Conservation (phyloP, 495 filamentous ascomycete species). For the Cladorrhinum samala region DNA sequence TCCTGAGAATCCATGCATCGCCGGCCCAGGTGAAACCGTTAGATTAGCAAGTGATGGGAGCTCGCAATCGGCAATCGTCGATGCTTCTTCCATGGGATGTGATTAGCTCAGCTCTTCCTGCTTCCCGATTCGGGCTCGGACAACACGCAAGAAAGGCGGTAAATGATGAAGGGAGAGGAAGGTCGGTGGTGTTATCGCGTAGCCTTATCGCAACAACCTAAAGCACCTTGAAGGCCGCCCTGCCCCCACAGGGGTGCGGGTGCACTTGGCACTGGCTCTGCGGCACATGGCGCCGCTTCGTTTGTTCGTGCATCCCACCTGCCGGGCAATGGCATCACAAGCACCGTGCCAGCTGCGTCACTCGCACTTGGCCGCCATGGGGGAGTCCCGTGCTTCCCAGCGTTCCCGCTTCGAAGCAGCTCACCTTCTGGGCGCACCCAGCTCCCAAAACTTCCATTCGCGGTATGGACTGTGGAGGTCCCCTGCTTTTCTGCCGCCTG, state of each 20-base stretch:
- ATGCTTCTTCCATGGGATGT: too few species aligned
- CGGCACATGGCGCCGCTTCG: too few species aligned
- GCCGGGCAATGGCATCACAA: conserved; percentile 24
- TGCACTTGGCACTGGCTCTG: neutral
- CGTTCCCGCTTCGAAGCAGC: conserved; percentile 1
- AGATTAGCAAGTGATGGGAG: neutral
- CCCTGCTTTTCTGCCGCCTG: conserved; percentile 20
- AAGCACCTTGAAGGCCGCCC: neutral
- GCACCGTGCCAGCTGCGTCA: conserved; percentile 17
- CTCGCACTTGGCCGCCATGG: conserved; percentile 4
- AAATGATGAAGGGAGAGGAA: conserved; percentile 9
- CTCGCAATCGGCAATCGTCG: neutral
- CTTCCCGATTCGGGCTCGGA: too few species aligned
- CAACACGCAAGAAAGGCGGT: conserved; percentile 14
- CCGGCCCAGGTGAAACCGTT: neutral
- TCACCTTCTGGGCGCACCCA: neutral
- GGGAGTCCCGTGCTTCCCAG: conserved; percentile 7
- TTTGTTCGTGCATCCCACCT: neutral
- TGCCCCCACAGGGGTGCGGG: neutral
- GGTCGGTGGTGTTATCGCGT: conserved; percentile 11
- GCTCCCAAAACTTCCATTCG: conserved; percentile 7
- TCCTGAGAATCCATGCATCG: neutral
- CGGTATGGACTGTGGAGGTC: conserved; percentile 11
- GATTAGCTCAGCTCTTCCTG: too few species aligned
- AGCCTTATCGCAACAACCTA: conserved; percentile 26